phyloP scores from a whole-genome alignment of 768 basidiomycete genomes.

The Cystobasidiopsis lactophilus region DNA sequence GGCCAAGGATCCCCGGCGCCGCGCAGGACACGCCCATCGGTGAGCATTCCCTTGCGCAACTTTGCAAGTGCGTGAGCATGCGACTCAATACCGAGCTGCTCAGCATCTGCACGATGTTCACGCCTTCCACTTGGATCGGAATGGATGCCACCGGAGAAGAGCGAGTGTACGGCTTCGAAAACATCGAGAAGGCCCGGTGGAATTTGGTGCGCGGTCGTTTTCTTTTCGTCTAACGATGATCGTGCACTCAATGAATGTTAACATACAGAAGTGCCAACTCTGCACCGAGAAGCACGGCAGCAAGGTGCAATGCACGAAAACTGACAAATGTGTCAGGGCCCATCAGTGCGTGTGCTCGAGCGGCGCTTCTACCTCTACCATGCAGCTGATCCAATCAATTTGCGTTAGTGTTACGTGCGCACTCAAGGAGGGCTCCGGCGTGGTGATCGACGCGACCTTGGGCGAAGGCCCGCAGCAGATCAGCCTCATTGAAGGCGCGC shows the following conservation, averaged over 20 bases:
- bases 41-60: too few relatives aligned
- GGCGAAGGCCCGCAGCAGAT: constrained; percentile 23
- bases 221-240: neutral
- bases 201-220: constrained; percentile 42
- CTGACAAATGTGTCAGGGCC: constrained; percentile 32
- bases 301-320: constrained; percentile 39
- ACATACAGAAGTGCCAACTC: constrained; percentile 62
- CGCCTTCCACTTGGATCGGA: constrained; percentile 86
- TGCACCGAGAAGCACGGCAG: constrained; percentile 37
- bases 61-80: too few relatives aligned
- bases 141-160: constrained; percentile 26
- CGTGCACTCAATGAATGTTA: neutral
- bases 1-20: neutral
- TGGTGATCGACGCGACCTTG: constrained; percentile 17
- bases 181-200: constrained; percentile 80
- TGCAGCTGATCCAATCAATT: constrained; percentile 80
- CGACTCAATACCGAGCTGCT: too few relatives aligned
- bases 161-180: constrained; percentile 58
- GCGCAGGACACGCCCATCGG: neutral
- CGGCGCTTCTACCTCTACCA: constrained; percentile 22
- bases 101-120: constrained; percentile 49
- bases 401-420: constrained; percentile 85
- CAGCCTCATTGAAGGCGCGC: constrained; percentile 36
- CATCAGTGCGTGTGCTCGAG: constrained; percentile 6
- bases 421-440: constrained; percentile 30